Conservation (phyloP, 345 rosid genomes). For the Mangifera indica region DNA sequence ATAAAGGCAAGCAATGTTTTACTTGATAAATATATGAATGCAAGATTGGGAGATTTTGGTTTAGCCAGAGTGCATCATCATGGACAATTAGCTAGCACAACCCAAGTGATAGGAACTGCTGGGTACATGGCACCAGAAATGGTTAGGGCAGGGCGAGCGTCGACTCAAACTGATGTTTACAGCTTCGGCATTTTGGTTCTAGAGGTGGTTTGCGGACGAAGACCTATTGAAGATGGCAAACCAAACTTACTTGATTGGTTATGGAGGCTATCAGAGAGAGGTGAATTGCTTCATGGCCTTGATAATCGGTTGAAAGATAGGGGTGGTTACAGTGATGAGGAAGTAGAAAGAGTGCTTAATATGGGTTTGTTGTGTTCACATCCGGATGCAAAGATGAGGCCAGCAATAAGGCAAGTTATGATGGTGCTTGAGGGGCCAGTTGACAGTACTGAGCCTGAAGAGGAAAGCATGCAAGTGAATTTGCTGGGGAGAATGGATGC, state of each 20-base stretch:
- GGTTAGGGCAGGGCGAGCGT: conserved; percentile 43
- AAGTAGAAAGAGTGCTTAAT: conserved; percentile 38
- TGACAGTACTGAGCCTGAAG: conserved; percentile 23
- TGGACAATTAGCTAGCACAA: conserved; percentile 18
- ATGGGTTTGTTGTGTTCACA: conserved; percentile 50
- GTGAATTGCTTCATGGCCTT: conserved; percentile 25
- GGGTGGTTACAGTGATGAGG: conserved; percentile 20
- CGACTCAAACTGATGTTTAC: conserved; percentile 50
- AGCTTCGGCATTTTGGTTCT: conserved; percentile 45
- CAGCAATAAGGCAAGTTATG: conserved; percentile 50
- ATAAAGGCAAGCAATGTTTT: conserved; percentile 39
- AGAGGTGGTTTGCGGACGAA: conserved; percentile 49
- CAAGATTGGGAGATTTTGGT: conserved; percentile 33
- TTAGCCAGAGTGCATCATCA: conserved; percentile 26
- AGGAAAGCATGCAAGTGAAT: conserved; percentile 18
- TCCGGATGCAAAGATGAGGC: conserved; percentile 39
- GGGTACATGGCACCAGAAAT: conserved; percentile 31
- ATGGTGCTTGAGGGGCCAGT: conserved; percentile 39
- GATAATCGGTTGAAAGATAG: conserved; percentile 31
- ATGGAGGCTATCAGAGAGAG: conserved; percentile 32
- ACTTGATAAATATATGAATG: conserved; percentile 35
- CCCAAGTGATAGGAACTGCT: conserved; percentile 32
- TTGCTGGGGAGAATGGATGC: conserved; percentile 20
- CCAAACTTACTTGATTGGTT: conserved; percentile 40
- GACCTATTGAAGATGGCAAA: conserved; percentile 53